These are phyloP conservation scores for Ogataea populi-albae DNA, from an alignment of 805 yeast species.

Conservation along the genomic window DNA sequence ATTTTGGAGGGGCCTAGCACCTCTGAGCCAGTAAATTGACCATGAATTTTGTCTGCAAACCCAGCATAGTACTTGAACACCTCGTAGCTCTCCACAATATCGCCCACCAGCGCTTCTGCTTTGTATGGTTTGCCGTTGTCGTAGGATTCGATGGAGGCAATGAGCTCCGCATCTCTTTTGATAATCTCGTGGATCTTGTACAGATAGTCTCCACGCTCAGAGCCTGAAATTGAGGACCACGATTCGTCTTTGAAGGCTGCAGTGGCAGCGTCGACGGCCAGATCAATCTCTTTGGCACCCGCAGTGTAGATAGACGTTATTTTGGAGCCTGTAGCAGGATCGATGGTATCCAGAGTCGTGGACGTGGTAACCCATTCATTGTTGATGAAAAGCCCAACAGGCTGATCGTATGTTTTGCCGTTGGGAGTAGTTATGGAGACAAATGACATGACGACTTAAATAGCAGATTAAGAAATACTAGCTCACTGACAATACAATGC, in stretches of 20 bases:
- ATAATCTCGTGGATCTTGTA: conserved; percentile 51
- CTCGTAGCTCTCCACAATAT: conserved; percentile 29
- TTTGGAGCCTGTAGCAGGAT: conserved; percentile 52
- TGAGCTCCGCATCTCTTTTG: conserved; percentile 45
- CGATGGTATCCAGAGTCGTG: conserved; percentile 23
- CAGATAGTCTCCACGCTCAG: conserved; percentile 50
- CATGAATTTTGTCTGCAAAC: conserved; percentile 71
- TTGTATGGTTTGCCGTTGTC: conserved; percentile 59
- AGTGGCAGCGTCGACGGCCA: conserved; percentile 65
- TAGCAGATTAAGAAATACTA: too few relatives aligned
- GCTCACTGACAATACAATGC: too few relatives aligned
- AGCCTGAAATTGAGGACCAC: conserved; percentile 50
- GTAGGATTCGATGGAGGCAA: conserved; percentile 53
- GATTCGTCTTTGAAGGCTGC: conserved; percentile 48
- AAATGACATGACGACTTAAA: too few relatives aligned
- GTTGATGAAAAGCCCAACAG: conserved; percentile 58
- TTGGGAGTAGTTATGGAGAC: conserved; percentile 31
- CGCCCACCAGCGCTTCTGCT: conserved; percentile 41
- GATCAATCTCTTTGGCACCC: conserved; percentile 55
- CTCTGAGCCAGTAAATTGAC: conserved; percentile 48
- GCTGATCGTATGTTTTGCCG: conserved; percentile 31
- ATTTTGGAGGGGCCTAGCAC: conserved; percentile 41
- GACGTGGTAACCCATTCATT: conserved; percentile 44
- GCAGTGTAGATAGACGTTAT: conserved; percentile 59
- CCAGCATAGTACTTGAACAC: conserved; percentile 71